Evolutionary conservation across 129 eudicot species (phyloP).

Genomic region (Artemisia argyi): DNA sequence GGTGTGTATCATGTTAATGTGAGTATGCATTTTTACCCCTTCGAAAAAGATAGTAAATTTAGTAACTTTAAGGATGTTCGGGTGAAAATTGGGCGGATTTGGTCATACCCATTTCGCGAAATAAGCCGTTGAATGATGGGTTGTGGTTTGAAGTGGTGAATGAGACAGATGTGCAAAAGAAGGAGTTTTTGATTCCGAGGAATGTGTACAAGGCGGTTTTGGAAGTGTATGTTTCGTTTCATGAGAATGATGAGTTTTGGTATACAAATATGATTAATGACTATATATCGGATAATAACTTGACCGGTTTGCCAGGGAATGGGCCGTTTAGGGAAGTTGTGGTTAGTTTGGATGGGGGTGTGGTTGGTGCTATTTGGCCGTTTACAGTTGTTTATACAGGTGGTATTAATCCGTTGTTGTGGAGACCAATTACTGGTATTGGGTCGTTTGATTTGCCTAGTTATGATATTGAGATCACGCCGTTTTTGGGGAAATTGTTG

Average conservation of each 20-base stretch:
- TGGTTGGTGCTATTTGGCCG: constrained; percentile 76
- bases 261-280: constrained; percentile 58
- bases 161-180: constrained; percentile 42
- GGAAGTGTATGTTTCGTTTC: constrained; percentile 76
- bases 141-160: constrained; percentile 72
- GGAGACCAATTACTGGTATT: constrained; percentile 79
- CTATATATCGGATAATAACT: constrained; percentile 49
- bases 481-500: constrained; percentile 55
- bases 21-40: constrained; percentile 61
- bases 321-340: constrained; percentile 85
- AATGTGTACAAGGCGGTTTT: constrained; percentile 70
- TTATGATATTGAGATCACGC: constrained; percentile 81
- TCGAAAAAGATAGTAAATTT: constrained; percentile 18
- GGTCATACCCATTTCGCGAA: constrained; percentile 72
- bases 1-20: constrained; percentile 45
- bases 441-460: constrained; percentile 85
- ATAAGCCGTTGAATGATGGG: constrained; percentile 55
- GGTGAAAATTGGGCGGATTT: constrained; percentile 42
- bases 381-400: constrained; percentile 83
- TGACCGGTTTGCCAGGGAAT: constrained; percentile 50
- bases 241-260: constrained; percentile 87
- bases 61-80: not conserved
- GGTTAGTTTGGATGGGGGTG: constrained; percentile 50
- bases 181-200: constrained; percentile 51
- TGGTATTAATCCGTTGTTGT: constrained; percentile 71